phyloP scores from a whole-genome alignment of 108 stramenopile species.

The Nannochloropsis granulata region DNA sequence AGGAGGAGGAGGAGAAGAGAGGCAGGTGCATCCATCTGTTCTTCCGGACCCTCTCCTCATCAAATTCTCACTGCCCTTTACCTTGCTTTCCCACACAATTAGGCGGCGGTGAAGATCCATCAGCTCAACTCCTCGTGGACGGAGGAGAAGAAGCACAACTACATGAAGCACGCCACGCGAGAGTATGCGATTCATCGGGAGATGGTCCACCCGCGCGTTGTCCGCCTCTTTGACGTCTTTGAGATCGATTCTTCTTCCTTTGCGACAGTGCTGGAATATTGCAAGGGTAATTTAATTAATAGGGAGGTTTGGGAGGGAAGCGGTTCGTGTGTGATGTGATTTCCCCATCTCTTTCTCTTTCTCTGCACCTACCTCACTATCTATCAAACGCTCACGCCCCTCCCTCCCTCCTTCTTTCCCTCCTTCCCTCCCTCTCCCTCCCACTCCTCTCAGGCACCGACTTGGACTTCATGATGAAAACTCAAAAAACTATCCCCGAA shows the following conservation, averaged over 20 bases:
- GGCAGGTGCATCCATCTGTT: not conserved
- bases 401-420: too few species aligned
- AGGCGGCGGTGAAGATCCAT: conserved; percentile 96
- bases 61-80: not conserved
- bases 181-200: conserved; percentile 93
- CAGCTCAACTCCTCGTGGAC: conserved; percentile 85
- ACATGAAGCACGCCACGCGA: conserved; percentile 90
- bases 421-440: not conserved
- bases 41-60: not conserved
- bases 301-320: not conserved
- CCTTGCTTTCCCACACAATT: not conserved
- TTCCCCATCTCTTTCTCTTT: not conserved
- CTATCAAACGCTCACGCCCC: too few species aligned
- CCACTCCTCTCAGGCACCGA: conserved; percentile 41
- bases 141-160: conserved; percentile 80
- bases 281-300: conserved; percentile 45
- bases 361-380: too few species aligned
- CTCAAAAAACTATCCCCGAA: conserved; percentile 59
- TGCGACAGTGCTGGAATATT: conserved; percentile 92
- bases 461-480: conserved; percentile 69
- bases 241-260: conserved; percentile 91
- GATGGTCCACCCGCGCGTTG: conserved; percentile 90
- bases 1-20: too few species aligned
- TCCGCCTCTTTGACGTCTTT: conserved; percentile 89
- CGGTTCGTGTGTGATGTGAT: not conserved